phyloP scores from a whole-genome alignment of 2,329 filamentous ascomycete species.

The Chrysoporthe austroafricana region DNA sequence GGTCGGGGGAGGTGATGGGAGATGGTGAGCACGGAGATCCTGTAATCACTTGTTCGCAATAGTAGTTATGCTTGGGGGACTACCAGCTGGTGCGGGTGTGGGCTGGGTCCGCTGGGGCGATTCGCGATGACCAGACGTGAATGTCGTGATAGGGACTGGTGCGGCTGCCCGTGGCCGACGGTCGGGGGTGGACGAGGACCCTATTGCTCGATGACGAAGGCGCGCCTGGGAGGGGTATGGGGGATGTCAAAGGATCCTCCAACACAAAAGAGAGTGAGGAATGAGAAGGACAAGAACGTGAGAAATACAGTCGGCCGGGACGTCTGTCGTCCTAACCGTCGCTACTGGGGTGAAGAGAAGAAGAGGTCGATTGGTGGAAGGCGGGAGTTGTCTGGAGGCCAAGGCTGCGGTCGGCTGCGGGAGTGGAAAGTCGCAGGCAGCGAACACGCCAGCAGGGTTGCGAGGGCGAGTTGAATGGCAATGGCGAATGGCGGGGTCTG shows the following conservation, averaged over 20 bases:
- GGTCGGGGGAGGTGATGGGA: constrained; percentile 19
- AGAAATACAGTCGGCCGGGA: background rate
- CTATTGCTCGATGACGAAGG: background rate
- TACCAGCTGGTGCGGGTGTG: background rate
- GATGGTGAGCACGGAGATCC: background rate
- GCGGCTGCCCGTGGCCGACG: background rate
- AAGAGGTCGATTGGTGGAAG: background rate
- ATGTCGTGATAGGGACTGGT: background rate
- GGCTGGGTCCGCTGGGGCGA: background rate
- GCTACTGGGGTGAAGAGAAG: background rate
- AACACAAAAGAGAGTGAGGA: background rate
- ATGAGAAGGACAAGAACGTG: background rate
- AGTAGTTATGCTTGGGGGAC: background rate
- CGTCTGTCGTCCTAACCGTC: background rate
- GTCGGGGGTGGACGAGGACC: background rate
- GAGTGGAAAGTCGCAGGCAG: background rate
- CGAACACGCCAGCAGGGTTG: constrained; percentile 2
- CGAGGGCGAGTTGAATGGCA: constrained; percentile 27
- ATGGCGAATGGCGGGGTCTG: constrained; percentile 29
- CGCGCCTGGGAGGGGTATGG: background rate
- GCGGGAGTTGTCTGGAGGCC: constrained; percentile 9
- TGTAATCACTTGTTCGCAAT: background rate
- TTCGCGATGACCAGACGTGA: background rate
- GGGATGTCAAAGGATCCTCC: background rate
- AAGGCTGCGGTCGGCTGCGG: background rate